These are phyloP conservation scores for Calonectria naviculata DNA, from an alignment of 2,329 filamentous ascomycete genomes.

Conservation along the genomic window DNA sequence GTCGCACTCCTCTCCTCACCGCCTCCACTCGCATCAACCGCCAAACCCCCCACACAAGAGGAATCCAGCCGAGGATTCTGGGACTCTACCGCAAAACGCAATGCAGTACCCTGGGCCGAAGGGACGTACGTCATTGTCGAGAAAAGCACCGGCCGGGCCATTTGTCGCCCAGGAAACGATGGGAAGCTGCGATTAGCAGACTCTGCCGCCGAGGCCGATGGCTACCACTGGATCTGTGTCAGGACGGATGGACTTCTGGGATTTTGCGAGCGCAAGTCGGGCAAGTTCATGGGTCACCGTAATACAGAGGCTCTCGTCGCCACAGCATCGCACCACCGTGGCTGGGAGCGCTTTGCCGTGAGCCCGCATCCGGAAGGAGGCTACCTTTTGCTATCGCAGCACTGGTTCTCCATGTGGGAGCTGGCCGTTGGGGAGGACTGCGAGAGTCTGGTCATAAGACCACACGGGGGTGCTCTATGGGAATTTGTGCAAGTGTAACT, in stretches of 20 bases:
- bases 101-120: neutral
- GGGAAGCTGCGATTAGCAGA: neutral
- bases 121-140: neutral
- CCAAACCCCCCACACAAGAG: neutral
- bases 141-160: neutral
- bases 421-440: neutral
- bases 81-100: neutral
- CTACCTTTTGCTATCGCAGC: neutral
- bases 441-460: neutral
- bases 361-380: neutral
- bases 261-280: neutral
- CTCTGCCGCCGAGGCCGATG: neutral
- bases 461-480: neutral
- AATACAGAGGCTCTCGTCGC: neutral
- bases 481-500: neutral
- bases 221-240: neutral
- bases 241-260: neutral
- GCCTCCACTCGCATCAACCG: neutral
- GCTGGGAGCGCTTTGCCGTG: neutral
- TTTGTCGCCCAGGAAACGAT: neutral
- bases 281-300: neutral
- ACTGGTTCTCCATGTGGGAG: slow-evolving; percentile 1
- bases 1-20: neutral
- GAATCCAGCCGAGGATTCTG: neutral
- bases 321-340: neutral